phyloP scores from a whole-genome alignment of 176 grass and related monocot species.

The Hordeum vulgare region DNA sequence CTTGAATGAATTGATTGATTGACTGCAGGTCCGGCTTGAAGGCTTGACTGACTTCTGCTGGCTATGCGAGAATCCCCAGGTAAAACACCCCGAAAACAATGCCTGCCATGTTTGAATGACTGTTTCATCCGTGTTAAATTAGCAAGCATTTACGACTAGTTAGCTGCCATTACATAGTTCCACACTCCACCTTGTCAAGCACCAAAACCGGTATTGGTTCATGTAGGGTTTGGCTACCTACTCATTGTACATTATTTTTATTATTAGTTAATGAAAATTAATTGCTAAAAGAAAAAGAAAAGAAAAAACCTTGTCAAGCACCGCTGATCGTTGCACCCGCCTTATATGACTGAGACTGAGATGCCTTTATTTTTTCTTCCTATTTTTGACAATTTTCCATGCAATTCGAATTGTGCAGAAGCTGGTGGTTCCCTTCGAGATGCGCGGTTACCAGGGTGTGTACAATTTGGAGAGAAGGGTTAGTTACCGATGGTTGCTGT shows the following conservation, averaged over 20 bases:
- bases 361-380: not conserved
- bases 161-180: too few species aligned
- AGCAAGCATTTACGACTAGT: too few species aligned
- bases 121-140: too few species aligned
- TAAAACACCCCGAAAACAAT: not conserved
- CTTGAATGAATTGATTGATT: not conserved
- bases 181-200: not conserved
- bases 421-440: slow-evolving; percentile 78
- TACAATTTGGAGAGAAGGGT: slow-evolving; percentile 84
- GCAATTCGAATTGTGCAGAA: slow-evolving; percentile 38
- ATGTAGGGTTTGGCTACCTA: too few species aligned
- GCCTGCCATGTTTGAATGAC: too few species aligned
- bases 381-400: not conserved
- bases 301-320: too few species aligned
- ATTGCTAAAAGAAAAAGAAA: too few species aligned
- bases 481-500: not conserved
- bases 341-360: not conserved
- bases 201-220: too few species aligned
- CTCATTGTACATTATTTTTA: too few species aligned
- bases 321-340: not conserved
- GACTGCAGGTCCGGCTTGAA: slow-evolving; percentile 72
- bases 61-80: slow-evolving; percentile 84
- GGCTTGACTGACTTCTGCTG: slow-evolving; percentile 81
- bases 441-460: slow-evolving; percentile 77
- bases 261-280: too few species aligned